A percentile compares a stretch with the other conserved stretches of the same genome.
Evolutionary conservation across 2,329 filamentous ascomycete genomes (phyloP).

Genomic region (Penicillium hesseltinei): DNA sequence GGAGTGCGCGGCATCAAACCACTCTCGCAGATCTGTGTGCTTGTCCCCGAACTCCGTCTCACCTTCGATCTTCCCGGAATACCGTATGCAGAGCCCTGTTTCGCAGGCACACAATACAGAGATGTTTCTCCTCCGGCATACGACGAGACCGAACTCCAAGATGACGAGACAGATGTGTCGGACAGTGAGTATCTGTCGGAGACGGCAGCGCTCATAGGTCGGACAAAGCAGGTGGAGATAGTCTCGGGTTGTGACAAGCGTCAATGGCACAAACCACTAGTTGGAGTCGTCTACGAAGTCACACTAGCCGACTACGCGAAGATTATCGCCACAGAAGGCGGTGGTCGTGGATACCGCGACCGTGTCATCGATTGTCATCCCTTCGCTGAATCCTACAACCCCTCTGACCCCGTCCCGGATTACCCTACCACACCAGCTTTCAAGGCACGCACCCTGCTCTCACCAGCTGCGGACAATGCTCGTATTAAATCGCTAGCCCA

Average conservation of each 20-base stretch:
- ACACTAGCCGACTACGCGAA: conserved; percentile 76
- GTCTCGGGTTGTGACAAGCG: conserved; percentile 50
- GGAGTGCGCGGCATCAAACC: conserved; percentile 76
- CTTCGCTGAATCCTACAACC: conserved; percentile 53
- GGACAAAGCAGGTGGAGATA: conserved; percentile 16
- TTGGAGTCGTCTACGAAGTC: conserved; percentile 95
- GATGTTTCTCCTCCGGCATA: conserved; percentile 34
- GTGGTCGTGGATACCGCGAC: conserved; percentile 79
- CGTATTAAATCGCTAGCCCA: conserved; percentile 16
- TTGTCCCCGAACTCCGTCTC: conserved; percentile 72
- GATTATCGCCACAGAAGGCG: conserved; percentile 89
- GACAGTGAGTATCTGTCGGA: conserved; percentile 25
- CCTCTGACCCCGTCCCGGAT: conserved; percentile 60
- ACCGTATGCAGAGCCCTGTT: conserved; percentile 87
- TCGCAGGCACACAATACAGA: conserved; percentile 73
- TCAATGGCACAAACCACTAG: conserved; percentile 75
- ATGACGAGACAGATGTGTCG: conserved; percentile 7
- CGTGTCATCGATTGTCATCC: conserved; percentile 75
- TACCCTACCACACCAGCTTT: conserved; percentile 65
- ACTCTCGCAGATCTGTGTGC: conserved; percentile 75
- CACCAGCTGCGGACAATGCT: conserved; percentile 49
- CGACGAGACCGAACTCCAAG: conserved; percentile 3
- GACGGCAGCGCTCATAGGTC: conserved; percentile 32
- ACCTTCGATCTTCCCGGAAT: conserved; percentile 84
- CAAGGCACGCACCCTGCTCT: conserved; percentile 80